Evolutionary conservation across 2,329 filamentous ascomycete species (phyloP), one percentile per base, ranked within the genome.

Genomic region (Juglanconis sp.): DNA sequence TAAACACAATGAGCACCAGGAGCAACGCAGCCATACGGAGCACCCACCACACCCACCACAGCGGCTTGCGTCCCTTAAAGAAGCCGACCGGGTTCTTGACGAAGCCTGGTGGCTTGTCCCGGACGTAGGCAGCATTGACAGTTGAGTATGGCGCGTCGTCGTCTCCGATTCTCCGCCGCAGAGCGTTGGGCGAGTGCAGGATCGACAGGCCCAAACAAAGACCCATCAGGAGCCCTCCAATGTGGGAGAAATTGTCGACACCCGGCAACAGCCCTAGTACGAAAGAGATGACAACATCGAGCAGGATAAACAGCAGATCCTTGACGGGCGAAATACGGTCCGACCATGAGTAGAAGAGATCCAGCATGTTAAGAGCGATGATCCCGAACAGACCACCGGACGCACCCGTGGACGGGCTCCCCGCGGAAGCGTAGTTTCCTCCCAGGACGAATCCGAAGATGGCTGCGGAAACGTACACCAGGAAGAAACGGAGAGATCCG

Each of bases 11-110:
- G 40, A 96, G 80, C 38, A 93, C 89, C n/a, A 87, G 83, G 7
- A 96, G 83, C 55, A 99, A 77, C 31, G 89, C 88, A 0, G 83
- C 91, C 1, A 84, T 90, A 17, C 95, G 85, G 34, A 98, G 82
- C 30, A 96, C 75, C 94, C 94, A 98, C 95, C 95, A 99, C 5
- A 79, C 89, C 95, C 95, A 99, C 95, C 95, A 99, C 7, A 96
- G 81, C 30, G 90, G 89, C 73, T 96, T 96, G 17, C 95, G 85
- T 24, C 91, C 92, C 72, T 93, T 94, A 78, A 98, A 98, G 76
- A 97, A 97, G 5, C 86, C 87, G 4, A 87, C 72, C 0, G 89
- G 85, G 60, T 83, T 85, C 68, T 86, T 85, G 59, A 85, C 71
- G 66, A 89, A 86, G 0, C 78, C 72, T 32, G 80, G 78, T 17